phyloP scores from a whole-genome alignment of 2,329 filamentous ascomycete species.

The Chaetomium sp. region DNA sequence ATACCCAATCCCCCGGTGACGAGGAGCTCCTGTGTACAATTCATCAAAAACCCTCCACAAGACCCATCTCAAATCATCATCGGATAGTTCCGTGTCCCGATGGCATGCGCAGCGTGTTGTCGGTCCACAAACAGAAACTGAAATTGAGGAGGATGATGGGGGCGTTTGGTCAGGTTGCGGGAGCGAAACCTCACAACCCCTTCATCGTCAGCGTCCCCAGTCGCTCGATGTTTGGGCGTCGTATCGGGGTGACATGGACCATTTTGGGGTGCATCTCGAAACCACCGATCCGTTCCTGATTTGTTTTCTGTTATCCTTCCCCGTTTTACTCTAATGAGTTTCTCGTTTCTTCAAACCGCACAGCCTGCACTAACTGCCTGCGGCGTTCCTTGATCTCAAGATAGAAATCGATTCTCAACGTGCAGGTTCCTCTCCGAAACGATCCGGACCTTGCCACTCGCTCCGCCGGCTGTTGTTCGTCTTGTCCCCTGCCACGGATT shows the following conservation, averaged over 20 bases:
- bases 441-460: constrained; percentile 25
- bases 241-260: constrained; percentile 39
- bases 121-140: not conserved
- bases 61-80: constrained; percentile 11
- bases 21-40: not conserved
- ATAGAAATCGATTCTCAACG: constrained; percentile 16
- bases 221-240: constrained; percentile 34
- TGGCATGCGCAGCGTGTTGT: not conserved
- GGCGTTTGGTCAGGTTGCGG: constrained; percentile 12
- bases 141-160: not conserved
- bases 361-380: constrained; percentile 1
- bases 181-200: constrained; percentile 18
- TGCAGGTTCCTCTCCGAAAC: constrained; percentile 5
- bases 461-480: constrained; percentile 29
- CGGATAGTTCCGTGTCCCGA: not conserved
- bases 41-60: not conserved
- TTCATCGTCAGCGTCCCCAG: constrained; percentile 31
- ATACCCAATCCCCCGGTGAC: not conserved
- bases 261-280: constrained; percentile 37
- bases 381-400: constrained; percentile 18
- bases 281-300: constrained; percentile 31
- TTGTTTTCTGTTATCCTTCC: constrained; percentile 15
- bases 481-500: constrained; percentile 19
- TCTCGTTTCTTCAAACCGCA: constrained; percentile 14
- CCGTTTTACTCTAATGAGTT: constrained; percentile 22